A percentile compares a stretch with the other conserved stretches of the same genome.
These are phyloP conservation scores for Harringtonia aguacate DNA, from an alignment of 2,329 filamentous ascomycete genomes.

Conservation along the genomic window DNA sequence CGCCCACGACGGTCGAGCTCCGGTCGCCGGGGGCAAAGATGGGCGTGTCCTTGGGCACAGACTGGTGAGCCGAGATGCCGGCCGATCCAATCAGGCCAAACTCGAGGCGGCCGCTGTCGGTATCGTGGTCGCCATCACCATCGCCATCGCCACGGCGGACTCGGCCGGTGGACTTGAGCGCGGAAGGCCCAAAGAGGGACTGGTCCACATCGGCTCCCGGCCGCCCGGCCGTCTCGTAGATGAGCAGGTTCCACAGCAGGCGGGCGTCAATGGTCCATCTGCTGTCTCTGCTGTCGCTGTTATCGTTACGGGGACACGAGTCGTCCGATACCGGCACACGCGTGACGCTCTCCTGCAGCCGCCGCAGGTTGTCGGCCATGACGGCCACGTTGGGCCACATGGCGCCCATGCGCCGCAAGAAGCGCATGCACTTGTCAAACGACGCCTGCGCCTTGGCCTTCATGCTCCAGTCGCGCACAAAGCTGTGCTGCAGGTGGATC, in stretches of 20 bases:
- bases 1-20: too few relatives aligned
- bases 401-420: background rate
- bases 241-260: background rate
- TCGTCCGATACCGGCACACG: too few relatives aligned
- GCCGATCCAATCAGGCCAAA: background rate
- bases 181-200: background rate
- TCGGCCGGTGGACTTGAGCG: background rate
- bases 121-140: too few relatives aligned
- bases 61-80: background rate
- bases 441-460: background rate
- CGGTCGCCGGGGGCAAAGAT: background rate
- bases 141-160: background rate
- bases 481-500: background rate
- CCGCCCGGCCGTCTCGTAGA: background rate
- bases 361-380: background rate
- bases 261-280: background rate
- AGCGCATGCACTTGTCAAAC: background rate
- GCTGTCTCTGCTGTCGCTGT: background rate
- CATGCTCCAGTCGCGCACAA: background rate
- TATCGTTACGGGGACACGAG: background rate
- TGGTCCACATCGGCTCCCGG: background rate
- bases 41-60: background rate
- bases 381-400: background rate
- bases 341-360: background rate
- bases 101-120: too few relatives aligned